These are phyloP conservation scores for Globisporangium echinulatum DNA, from an alignment of 352 stramenopile genomes.

Conservation along the genomic window DNA sequence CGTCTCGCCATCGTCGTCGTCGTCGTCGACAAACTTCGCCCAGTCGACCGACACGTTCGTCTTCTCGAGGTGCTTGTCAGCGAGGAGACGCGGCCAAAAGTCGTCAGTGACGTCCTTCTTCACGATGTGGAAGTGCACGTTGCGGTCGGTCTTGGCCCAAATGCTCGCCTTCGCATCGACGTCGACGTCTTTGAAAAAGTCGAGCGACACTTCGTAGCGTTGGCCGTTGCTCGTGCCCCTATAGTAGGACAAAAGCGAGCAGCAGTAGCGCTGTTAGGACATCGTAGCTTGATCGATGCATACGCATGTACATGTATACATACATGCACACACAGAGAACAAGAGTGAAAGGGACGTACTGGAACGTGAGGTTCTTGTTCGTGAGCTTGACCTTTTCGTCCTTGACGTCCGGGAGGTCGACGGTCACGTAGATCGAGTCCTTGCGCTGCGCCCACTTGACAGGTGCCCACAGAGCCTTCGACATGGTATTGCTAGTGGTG, in stretches of 20 bases:
- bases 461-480: slow-evolving; percentile 74
- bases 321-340: background rate
- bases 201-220: slow-evolving; percentile 92
- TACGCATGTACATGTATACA: background rate
- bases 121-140: slow-evolving; percentile 94
- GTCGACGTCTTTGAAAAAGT: slow-evolving; percentile 95
- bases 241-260: slow-evolving; percentile 6
- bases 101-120: slow-evolving; percentile 93
- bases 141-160: slow-evolving; percentile 94
- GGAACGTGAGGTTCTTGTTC: slow-evolving; percentile 87
- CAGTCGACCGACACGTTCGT: slow-evolving; percentile 96
- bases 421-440: slow-evolving; percentile 95
- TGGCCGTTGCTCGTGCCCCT: slow-evolving; percentile 88
- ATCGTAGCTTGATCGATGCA: background rate
- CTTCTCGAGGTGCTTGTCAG: slow-evolving; percentile 96
- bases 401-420: slow-evolving; percentile 92
- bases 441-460: slow-evolving; percentile 96
- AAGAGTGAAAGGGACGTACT: slow-evolving; percentile 22
- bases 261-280: background rate
- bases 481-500: slow-evolving; percentile 12
- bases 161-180: slow-evolving; percentile 86
- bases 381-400: slow-evolving; percentile 90
- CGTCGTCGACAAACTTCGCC: slow-evolving; percentile 96
- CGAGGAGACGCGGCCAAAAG: slow-evolving; percentile 94
- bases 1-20: slow-evolving; percentile 89